Percentiles rank a stretch among this genome's conserved stretches.
Evolutionary conservation across 2,329 filamentous ascomycete species (phyloP).

Genomic region (Fusarium irregulare): DNA sequence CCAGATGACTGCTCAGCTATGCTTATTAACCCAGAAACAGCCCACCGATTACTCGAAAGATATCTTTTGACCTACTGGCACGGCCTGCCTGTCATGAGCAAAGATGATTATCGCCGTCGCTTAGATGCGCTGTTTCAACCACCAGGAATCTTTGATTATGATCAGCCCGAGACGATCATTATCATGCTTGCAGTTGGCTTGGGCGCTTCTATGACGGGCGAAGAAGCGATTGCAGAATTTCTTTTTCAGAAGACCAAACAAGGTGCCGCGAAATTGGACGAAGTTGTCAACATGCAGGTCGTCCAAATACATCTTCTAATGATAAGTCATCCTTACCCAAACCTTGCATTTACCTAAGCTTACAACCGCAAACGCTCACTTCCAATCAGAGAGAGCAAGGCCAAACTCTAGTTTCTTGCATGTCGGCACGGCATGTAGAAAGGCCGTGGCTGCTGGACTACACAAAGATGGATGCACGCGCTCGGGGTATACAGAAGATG

Average conservation of each 20-base stretch:
- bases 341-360: constrained; percentile 12
- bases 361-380: constrained; percentile 51
- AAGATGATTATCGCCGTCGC: constrained; percentile 50
- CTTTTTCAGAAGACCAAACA: constrained; percentile 57
- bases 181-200: constrained; percentile 53
- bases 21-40: constrained; percentile 54
- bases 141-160: constrained; percentile 47
- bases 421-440: constrained; percentile 54
- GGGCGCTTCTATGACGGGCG: constrained; percentile 53
- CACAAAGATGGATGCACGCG: constrained; percentile 55
- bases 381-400: constrained; percentile 56
- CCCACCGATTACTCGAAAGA: constrained; percentile 53
- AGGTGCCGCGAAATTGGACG: constrained; percentile 52
- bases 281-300: constrained; percentile 58
- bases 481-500: constrained; percentile 48
- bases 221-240: constrained; percentile 55
- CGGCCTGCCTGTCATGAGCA: constrained; percentile 51
- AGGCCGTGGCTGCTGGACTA: constrained; percentile 57
- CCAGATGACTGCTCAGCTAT: constrained; percentile 47
- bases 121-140: constrained; percentile 52
- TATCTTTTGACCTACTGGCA: constrained; percentile 56
- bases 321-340: constrained; percentile 51
- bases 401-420: constrained; percentile 58
- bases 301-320: constrained; percentile 57
- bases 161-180: constrained; percentile 52